Conservation (phyloP, 352 stramenopile genomes). For the Aphanomyces invadans region DNA sequence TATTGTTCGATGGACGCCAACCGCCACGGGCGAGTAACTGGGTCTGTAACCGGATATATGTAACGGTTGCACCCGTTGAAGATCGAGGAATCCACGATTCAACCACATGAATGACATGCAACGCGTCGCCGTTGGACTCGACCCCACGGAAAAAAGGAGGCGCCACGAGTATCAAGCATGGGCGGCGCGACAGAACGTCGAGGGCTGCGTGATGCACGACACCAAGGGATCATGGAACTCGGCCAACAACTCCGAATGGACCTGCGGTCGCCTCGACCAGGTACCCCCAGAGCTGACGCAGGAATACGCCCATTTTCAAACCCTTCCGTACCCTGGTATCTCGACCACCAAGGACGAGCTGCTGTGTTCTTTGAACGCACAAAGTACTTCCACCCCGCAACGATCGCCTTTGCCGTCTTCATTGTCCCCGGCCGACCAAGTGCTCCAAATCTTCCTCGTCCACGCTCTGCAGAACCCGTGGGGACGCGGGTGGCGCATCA, state of each 20-base stretch:
- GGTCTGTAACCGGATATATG: neutral
- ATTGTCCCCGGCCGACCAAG: constrained; percentile 48
- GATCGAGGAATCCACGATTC: neutral
- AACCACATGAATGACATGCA: neutral
- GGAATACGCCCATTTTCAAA: neutral
- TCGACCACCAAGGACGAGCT: neutral
- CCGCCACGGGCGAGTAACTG: no score
- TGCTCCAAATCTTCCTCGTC: constrained; percentile 60
- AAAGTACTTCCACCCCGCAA: neutral
- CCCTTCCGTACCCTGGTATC: neutral
- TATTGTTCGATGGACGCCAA: no score
- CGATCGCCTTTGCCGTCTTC: neutral
- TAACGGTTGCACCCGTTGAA: neutral
- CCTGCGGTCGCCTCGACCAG: neutral
- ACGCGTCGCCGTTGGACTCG: neutral
- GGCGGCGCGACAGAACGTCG: no score
- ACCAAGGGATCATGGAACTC: no score
- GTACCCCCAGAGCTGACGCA: neutral
- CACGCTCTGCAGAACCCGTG: constrained; percentile 48
- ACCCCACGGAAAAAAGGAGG: no score
- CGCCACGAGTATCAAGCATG: no score
- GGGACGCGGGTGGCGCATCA: constrained; percentile 37
- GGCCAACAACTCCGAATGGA: no score
- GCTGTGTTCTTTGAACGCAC: neutral
- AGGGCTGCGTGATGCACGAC: no score